phyloP scores from a whole-genome alignment of 306 rosid genomes.

The Leucaena leucocephala region DNA sequence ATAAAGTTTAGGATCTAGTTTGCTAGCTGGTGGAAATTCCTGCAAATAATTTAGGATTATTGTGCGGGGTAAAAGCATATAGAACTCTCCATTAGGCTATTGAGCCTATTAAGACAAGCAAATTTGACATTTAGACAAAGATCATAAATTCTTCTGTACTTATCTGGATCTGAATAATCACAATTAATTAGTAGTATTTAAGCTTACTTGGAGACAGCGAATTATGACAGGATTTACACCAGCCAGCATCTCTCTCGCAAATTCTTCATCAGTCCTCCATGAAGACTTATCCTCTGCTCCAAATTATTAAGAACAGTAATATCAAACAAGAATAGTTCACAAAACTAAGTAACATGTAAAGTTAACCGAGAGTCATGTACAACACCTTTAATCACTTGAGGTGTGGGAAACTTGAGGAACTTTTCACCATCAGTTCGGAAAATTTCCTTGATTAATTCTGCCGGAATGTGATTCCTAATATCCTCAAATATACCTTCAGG shows the following conservation, averaged over 20 bases:
- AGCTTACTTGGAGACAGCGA: slow-evolving; percentile 61
- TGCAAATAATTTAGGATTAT: slow-evolving; percentile 42
- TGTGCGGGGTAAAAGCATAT: background rate
- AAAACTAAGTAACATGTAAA: slow-evolving; percentile 1
- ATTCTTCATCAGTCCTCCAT: slow-evolving; percentile 90
- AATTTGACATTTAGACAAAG: background rate
- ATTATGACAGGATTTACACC: slow-evolving; percentile 78
- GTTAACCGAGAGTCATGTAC: background rate
- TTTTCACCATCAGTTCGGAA: slow-evolving; percentile 67
- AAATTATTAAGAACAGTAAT: slow-evolving; percentile 35
- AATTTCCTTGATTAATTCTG: slow-evolving; percentile 69
- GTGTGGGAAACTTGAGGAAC: slow-evolving; percentile 62
- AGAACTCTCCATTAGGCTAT: slow-evolving; percentile 10
- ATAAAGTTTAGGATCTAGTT: slow-evolving; percentile 53
- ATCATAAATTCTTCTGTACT: background rate
- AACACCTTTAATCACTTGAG: slow-evolving; percentile 83
- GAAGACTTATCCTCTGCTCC: slow-evolving; percentile 68
- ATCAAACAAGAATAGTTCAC: background rate
- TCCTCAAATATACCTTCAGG: slow-evolving; percentile 50
- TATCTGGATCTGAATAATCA: background rate
- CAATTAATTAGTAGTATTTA: slow-evolving; percentile 17
- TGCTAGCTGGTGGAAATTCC: slow-evolving; percentile 80
- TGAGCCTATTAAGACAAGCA: slow-evolving; percentile 5
- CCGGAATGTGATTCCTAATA: slow-evolving; percentile 55
- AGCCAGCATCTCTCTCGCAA: slow-evolving; percentile 90